phyloP scores from a whole-genome alignment of 495 filamentous ascomycete species.

The Aspergillus saccharolyticus region DNA sequence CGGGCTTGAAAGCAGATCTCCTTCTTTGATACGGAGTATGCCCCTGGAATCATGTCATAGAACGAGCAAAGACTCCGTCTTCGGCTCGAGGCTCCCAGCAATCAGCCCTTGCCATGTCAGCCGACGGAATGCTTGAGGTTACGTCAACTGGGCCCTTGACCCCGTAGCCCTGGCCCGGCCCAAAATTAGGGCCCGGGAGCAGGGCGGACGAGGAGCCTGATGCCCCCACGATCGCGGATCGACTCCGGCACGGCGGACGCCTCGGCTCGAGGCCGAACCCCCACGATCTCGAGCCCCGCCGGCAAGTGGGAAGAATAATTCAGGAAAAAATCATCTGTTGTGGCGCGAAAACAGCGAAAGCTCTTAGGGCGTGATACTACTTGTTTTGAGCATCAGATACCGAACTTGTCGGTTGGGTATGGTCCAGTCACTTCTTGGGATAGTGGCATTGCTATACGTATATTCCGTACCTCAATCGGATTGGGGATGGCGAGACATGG shows the following conservation, averaged over 20 bases:
- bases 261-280: constrained; percentile 7
- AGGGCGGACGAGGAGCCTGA: not conserved
- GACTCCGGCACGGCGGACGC: not conserved
- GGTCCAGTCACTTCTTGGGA: too few species aligned
- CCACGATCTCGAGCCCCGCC: not conserved
- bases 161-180: not conserved
- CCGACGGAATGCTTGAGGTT: not conserved
- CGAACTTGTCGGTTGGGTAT: too few species aligned
- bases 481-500: too few species aligned
- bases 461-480: too few species aligned
- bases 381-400: too few species aligned
- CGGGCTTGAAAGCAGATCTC: too few species aligned
- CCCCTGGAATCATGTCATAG: not conserved
- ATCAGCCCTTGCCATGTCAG: not conserved
- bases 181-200: not conserved
- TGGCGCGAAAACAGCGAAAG: too few species aligned
- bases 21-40: too few species aligned
- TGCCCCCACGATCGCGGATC: constrained; percentile 2
- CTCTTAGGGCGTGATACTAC: too few species aligned
- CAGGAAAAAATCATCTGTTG: too few species aligned
- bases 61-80: not conserved
- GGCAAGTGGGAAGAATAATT: too few species aligned
- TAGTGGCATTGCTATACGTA: too few species aligned
- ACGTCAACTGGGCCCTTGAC: not conserved
- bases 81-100: constrained; percentile 4